Base-by-base conservation (phyloP, 2,329 filamentous ascomycete genomes). In the Aureobasidium sp. region DNA sequence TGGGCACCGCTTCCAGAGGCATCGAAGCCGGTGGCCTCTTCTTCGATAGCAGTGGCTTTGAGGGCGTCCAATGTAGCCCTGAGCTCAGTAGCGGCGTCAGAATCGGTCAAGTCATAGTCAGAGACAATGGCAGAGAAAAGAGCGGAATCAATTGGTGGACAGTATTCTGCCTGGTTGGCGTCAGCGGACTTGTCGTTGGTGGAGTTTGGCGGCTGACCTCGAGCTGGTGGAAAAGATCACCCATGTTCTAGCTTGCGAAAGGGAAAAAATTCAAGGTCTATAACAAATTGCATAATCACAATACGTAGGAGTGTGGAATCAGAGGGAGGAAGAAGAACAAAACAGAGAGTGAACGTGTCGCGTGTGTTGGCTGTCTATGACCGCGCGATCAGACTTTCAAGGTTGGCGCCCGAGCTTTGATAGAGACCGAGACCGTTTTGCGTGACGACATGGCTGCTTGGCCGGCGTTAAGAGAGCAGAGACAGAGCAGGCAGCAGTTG, bases 11-110 rank as follows among this genome's bases (percentile, higher is more conserved):
- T 83, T 3, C 88, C 90, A 36, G 88, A 90, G 0, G 89, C 84
- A 66, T 94, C 90, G 69, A 96, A 96, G 0, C 86, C 86, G 6
- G 62, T 59, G 16, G 85, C 82, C 69, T 94, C 89, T 70, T 94
- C 88, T 1, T 76, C 74, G 0, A 77, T 71, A 0, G 88, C 90
- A 62, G 82, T 77, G 34, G 83, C 77, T 57, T 87, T 88, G 15
- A 97, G 75, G 1, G 75, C 73, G n/a, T 88, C 79, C 1, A 97
- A 78, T 0, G 82, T 79, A n/a, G 76, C 70, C 34, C 82, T 81
- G 3, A 86, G 84, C 10, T 78, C 75, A 3, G 80, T 69, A 36
- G 86, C 76, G 45, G 86, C 77, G 0, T 75, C 71, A 0, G 80
- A 67, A 27, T 84, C 73, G 3, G 74, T 71, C 21, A 92, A 76